A percentile compares a stretch with the other conserved stretches of the same genome.
Evolutionary conservation across 1,284 basidiomycete genomes (phyloP).

Genomic region (Irpex rosettiformis): DNA sequence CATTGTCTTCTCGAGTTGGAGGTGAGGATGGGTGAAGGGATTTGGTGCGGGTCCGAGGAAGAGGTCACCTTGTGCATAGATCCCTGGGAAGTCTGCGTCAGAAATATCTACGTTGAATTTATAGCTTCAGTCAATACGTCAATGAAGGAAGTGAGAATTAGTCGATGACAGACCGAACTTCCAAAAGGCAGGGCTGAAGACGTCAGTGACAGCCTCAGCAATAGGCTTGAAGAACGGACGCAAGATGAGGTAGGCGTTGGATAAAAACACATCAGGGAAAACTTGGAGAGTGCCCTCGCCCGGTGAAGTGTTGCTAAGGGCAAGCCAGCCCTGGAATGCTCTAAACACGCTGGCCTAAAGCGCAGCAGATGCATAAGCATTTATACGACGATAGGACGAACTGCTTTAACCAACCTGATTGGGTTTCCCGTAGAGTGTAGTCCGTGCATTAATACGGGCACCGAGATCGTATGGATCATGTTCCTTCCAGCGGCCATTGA

Average conservation of each 20-base stretch:
- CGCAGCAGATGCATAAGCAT: neutral
- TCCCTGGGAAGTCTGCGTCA: slow-evolving; percentile 57
- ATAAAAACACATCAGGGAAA: slow-evolving; percentile 71
- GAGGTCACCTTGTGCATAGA: slow-evolving; percentile 37
- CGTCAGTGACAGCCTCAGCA: slow-evolving; percentile 31
- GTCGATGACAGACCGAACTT: slow-evolving; percentile 47
- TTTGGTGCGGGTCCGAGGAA: slow-evolving; percentile 54
- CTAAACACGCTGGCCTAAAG: slow-evolving; percentile 64
- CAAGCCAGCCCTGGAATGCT: slow-evolving; percentile 78
- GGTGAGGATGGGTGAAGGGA: slow-evolving; percentile 57
- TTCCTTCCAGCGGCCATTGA: slow-evolving; percentile 49
- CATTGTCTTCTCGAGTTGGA: slow-evolving; percentile 71
- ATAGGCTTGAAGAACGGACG: slow-evolving; percentile 77
- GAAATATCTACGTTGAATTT: slow-evolving; percentile 41
- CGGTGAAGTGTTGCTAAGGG: slow-evolving; percentile 70
- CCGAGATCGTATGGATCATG: neutral
- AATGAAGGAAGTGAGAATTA: neutral
- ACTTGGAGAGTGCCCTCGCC: slow-evolving; percentile 77
- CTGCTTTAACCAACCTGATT: too few relatives aligned
- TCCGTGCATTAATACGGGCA: neutral
- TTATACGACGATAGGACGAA: neutral
- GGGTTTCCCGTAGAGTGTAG: neutral
- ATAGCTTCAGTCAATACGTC: neutral
- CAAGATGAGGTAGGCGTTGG: slow-evolving; percentile 79
- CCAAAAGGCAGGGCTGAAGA: slow-evolving; percentile 64